Conservation (phyloP, 2,329 filamentous ascomycete species). For the Alternaria alternata region DNA sequence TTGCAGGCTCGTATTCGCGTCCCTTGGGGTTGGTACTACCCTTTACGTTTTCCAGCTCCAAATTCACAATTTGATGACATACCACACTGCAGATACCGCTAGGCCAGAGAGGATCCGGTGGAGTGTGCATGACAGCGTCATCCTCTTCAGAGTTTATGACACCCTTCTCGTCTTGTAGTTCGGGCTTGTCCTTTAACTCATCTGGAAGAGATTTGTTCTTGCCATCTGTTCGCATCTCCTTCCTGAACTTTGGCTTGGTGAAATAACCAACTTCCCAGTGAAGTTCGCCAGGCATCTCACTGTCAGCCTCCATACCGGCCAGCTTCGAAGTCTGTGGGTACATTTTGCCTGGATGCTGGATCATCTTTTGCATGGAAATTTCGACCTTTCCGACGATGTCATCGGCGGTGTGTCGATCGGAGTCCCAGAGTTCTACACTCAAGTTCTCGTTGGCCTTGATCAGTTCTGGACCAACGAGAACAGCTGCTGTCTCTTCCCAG, state of each 20-base stretch:
- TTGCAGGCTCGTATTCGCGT: conserved; percentile 87
- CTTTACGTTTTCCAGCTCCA: conserved; percentile 90
- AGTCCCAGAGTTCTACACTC: conserved; percentile 95
- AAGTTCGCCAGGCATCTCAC: conserved; percentile 89
- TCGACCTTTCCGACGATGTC: conserved; percentile 96
- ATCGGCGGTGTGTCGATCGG: conserved; percentile 88
- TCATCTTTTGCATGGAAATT: conserved; percentile 91
- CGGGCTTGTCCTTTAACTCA: conserved; percentile 74
- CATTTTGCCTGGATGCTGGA: conserved; percentile 92
- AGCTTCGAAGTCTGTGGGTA: conserved; percentile 87
- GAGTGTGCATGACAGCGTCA: conserved; percentile 86
- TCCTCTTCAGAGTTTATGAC: conserved; percentile 75
- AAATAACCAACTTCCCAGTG: conserved; percentile 98
- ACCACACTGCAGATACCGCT: conserved; percentile 87
- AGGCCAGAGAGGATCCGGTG: conserved; percentile 95
- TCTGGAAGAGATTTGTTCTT: conserved; percentile 80
- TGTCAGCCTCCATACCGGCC: conserved; percentile 81
- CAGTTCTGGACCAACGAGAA: conserved; percentile 86
- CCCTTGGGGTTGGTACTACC: conserved; percentile 83
- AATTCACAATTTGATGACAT: conserved; percentile 92
- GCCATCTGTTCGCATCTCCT: conserved; percentile 84
- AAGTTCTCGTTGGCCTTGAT: conserved; percentile 94
- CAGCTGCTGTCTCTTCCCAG: conserved; percentile 86
- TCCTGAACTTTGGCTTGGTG: conserved; percentile 85
- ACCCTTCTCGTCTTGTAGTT: conserved; percentile 89